These are phyloP conservation scores for Crithidia fasciculata DNA, from an alignment of 208 protist genomes.

Conservation along the genomic window DNA sequence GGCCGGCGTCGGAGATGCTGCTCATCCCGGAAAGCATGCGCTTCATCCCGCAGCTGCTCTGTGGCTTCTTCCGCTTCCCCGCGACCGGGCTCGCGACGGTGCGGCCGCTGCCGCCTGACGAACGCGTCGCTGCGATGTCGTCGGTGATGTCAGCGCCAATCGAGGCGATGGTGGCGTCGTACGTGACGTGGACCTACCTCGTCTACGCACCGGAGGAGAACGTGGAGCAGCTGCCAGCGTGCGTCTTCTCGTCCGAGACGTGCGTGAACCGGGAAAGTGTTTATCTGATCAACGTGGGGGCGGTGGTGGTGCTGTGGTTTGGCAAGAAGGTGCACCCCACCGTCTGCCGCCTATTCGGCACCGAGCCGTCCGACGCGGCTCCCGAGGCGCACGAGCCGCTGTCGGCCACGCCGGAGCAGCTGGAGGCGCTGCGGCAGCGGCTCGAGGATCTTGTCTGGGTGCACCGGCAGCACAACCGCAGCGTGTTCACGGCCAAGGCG, in stretches of 20 bases:
- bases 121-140: constrained; percentile 76
- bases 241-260: constrained; percentile 62
- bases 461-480: constrained; percentile 38
- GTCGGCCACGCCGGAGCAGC: constrained; percentile 50
- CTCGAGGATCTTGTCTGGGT: constrained; percentile 55
- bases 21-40: constrained; percentile 72
- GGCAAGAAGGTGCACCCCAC: constrained; percentile 47
- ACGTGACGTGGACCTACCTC: constrained; percentile 73
- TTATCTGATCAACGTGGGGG: constrained; percentile 65
- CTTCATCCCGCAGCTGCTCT: constrained; percentile 82
- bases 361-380: constrained; percentile 31
- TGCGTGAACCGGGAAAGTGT: constrained; percentile 66
- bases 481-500: constrained; percentile 43
- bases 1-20: constrained; percentile 45
- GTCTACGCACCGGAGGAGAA: constrained; percentile 66
- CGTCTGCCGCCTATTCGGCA: constrained; percentile 58
- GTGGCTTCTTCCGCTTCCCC: constrained; percentile 72
- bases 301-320: constrained; percentile 78
- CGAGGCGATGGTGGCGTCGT: constrained; percentile 70
- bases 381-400: constrained; percentile 24
- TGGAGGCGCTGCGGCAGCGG: constrained; percentile 58
- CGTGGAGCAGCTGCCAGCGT: constrained; percentile 52
- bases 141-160: constrained; percentile 71
- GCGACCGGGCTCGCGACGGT: constrained; percentile 56
- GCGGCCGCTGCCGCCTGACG: constrained; percentile 61